Evolutionary conservation across 2,329 filamentous ascomycete genomes (phyloP), one percentile per base, ranked within the genome.

Genomic region (Macroventuria anomochaeta): DNA sequence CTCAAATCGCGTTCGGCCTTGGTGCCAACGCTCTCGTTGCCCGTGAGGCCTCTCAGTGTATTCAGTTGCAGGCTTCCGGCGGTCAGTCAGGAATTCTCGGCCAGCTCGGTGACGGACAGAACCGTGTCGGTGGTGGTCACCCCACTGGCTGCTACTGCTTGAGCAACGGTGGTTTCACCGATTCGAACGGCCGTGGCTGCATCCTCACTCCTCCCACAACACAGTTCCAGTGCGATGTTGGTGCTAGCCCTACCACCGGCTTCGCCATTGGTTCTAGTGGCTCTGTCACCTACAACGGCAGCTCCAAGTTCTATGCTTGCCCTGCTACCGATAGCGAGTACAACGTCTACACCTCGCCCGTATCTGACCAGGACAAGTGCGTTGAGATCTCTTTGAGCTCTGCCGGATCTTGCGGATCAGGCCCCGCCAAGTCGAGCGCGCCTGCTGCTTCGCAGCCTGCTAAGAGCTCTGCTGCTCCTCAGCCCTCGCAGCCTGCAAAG

Each of bases 81-180:
- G 61, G 78, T 25, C 55, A 58, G 21, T 61, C 62, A 10, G 84
- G 85, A n/a, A 68, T 76, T 3, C 75, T 89, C 34, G 85, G 84
- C 10, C 82, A 89, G 67, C 77, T 89, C 31, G 63, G 57, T 46
- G 84, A 87, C 68, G 87, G 87, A 7, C 86, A 89, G 74, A 82
- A 80, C 64, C 80, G 85, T 41, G 79, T 87, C 37, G 81, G 83
- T 31, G 81, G 81, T 17, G 75, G 74, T 18, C 69, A 83, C 11
- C 58, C 73, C 4, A 65, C 78, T 39, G 79, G 79, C 12, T 76
- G 79, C 7, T 88, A 83, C 68, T 85, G 79, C 52, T 79, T 88
- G 62, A 76, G 80, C 57, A 76, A 77, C 37, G 60, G 60, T 7
- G 76, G 70, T 18, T 64, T 89, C 55, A 82, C 77, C 15, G 86